phyloP scores from a whole-genome alignment of 2,329 filamentous ascomycete genomes.

The Pyricularia pennisetigena region DNA sequence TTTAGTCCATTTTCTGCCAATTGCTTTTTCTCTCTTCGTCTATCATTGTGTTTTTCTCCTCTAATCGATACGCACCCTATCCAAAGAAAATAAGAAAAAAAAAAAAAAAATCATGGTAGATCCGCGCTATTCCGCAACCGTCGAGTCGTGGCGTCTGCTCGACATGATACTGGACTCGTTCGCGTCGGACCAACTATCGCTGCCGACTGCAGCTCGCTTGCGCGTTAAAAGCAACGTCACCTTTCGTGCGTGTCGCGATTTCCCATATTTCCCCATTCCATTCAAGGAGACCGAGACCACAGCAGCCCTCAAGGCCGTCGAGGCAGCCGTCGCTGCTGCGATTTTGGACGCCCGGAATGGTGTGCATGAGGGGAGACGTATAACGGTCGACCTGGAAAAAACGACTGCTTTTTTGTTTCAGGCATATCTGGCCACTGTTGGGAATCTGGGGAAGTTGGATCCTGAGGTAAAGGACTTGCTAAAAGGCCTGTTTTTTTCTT shows the following conservation, averaged over 20 bases:
- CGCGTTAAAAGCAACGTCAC: background rate
- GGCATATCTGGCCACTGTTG: slow-evolving; percentile 46
- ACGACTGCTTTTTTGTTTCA: slow-evolving; percentile 49
- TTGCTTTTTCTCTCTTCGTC: no score
- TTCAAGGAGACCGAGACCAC: slow-evolving; percentile 29
- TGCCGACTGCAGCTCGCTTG: background rate
- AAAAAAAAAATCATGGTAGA: background rate
- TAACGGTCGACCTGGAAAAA: slow-evolving; percentile 35
- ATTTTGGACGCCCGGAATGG: slow-evolving; percentile 12
- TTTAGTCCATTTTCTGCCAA: background rate
- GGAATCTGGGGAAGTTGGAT: slow-evolving; percentile 38
- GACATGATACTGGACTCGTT: background rate
- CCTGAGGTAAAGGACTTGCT: slow-evolving; percentile 29
- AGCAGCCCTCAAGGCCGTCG: slow-evolving; percentile 45
- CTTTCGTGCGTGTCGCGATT: slow-evolving; percentile 8
- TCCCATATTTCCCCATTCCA: slow-evolving; percentile 25
- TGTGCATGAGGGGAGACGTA: background rate
- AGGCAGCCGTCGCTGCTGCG: slow-evolving; percentile 48
- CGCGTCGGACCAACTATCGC: background rate
- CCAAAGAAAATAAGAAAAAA: background rate
- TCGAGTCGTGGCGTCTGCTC: background rate
- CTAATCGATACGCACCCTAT: background rate
- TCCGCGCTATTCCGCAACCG: background rate
- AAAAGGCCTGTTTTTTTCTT: slow-evolving; percentile 18
- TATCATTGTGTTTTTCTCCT: background rate